Evolutionary conservation across 495 filamentous ascomycete species (phyloP), one percentile per base, ranked within the genome.

Genomic region (Daldinia decipiens): DNA sequence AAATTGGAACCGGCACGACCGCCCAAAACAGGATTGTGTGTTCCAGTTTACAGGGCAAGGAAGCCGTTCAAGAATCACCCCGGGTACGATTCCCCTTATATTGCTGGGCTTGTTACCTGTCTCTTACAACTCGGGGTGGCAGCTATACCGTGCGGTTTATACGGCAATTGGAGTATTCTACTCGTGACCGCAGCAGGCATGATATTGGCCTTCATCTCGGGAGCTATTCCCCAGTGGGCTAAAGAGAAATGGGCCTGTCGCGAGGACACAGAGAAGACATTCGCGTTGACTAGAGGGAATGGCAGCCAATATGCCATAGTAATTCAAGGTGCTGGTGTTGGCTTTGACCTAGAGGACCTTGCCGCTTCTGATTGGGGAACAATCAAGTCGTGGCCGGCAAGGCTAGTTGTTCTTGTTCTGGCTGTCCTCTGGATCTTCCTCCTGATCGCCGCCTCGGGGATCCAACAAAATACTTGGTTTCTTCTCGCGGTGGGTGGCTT

Each of bases 211-310:
- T 75, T 80, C 17, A 43, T 70, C 1, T 72, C 77, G 0, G 84
- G 80, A 0, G 50, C 65, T 1, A 56, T 86, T 15, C 77, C 77
- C 5, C 84, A 88, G 59, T 88, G 83, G 85, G 70, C 59, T 29
- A 57, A 70, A n/a, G 86, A 88, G 76, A 87, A 85, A 70, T 84
- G 82, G 81, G 75, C 79, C 1, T 82, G 81, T 68, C 81, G 81
- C 8, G 38, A 59, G 17, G 59, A 62, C 13, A 43, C 59, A 12
- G 73, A 72, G 2, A 76, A 80, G 56, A 81, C 68, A 2, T 71
- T 81, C 32, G 67, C 75, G 0, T 40, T 86, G 29, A 86, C 82
- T 4, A 65, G 66, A 0, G 84, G 85, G 0, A 86, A 86, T 65
- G 85, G 84, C 19, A 50, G 62, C 4, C 79, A 80, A 61, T 76